Percentiles rank a stretch among this genome's conserved stretches.
Evolutionary conservation across 257 asterid species (phyloP).

Genomic region (Scutellaria barbata): DNA sequence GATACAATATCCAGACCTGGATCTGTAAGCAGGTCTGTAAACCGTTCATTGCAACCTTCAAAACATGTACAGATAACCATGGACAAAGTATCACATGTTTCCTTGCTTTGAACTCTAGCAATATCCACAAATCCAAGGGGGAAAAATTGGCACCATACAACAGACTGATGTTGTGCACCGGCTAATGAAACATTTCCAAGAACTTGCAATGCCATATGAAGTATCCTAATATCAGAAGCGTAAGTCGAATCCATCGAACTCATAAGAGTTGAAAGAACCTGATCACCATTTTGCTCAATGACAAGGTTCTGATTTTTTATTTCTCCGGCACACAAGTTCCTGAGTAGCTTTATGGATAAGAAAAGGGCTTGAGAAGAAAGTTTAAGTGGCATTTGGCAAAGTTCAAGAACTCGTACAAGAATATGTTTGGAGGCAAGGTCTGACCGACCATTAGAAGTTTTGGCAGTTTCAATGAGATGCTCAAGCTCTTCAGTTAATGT

Average conservation of each 20-base stretch:
- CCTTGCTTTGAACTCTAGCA: constrained; percentile 57
- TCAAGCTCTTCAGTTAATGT: constrained; percentile 54
- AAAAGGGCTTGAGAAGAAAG: constrained; percentile 47
- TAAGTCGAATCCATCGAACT: constrained; percentile 41
- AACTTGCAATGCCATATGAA: constrained; percentile 68
- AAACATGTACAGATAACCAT: constrained; percentile 74
- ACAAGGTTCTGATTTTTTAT: constrained; percentile 63
- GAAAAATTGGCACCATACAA: constrained; percentile 64
- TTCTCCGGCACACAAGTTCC: constrained; percentile 92
- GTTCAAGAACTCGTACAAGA: constrained; percentile 47
- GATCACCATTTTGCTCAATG: constrained; percentile 64
- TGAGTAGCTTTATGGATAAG: constrained; percentile 64
- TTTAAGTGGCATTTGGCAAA: constrained; percentile 50
- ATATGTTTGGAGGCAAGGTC: constrained; percentile 58
- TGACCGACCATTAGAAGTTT: constrained; percentile 58
- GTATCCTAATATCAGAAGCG: constrained; percentile 47
- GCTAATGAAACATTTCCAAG: constrained; percentile 81
- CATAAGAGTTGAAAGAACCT: constrained; percentile 46
- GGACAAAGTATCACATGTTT: constrained; percentile 76
- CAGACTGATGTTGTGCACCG: constrained; percentile 61
- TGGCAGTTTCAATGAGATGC: constrained; percentile 61
- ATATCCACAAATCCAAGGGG: constrained; percentile 58
- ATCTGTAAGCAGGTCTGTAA: constrained; percentile 50
- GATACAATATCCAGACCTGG: constrained; percentile 42
- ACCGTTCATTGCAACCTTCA: constrained; percentile 43